Evolutionary conservation across 768 basidiomycete species (phyloP), one percentile per base, ranked within the genome.

Genomic region (Leccinum rimulosum): DNA sequence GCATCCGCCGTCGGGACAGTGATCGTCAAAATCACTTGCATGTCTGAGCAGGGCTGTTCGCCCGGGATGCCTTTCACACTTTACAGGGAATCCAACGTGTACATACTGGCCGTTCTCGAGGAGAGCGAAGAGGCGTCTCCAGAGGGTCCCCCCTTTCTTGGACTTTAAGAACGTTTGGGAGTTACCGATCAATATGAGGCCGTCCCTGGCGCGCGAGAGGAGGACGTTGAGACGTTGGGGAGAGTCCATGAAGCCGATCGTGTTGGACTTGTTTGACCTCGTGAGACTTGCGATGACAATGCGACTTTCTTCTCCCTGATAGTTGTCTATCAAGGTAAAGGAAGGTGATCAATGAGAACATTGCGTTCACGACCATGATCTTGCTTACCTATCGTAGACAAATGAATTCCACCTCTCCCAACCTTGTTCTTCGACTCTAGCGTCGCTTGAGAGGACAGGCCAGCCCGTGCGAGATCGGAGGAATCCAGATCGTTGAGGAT

Each of bases 251-350:
- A 88, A 88, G 0, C 87, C 87, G 38, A 88, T 89, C 61, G 84
- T 79, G 56, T 79, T 66, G 1, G 70, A 63, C 0, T 70, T 4
- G 59, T 89, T 88, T 66, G 85, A 87, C 45, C 87, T 68, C 0
- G 83, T 85, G 14, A 89, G 69, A 6, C 80, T 82, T 4, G 77
- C 76, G 31, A 89, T 73, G 28, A 89, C 85, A 49, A 89, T 83
- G 36, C 88, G 79, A 55, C 83, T 83, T 66, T 88, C 86, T 63
- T 89, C 87, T 5, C 87, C 87, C 63, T 89, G 87, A 61, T 88
- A 89, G 64, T 89, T 89, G 61, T 88, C 87, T 87, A 53, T 12
- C 35, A 40, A 4, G 2, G 15, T 11, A 40, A 4, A 1, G 10
- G 25, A 3, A 14, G 8, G 25, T 49, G 40, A 12, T 9, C 8